Conservation (phyloP, 164 flowering plant species). For the Chloranthus sessilifolius region DNA sequence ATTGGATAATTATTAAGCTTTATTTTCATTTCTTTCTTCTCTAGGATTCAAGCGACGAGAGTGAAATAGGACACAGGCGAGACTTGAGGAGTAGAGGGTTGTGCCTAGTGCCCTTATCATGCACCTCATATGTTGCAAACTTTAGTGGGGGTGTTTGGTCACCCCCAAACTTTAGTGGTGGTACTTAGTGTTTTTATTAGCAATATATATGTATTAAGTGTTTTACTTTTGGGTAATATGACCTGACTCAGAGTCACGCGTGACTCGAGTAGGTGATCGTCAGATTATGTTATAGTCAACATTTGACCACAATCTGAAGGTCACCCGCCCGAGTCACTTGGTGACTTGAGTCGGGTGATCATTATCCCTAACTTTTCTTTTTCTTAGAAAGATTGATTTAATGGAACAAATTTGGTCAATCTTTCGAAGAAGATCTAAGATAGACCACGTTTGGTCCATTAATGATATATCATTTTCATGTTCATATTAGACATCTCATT, state of each 20-base stretch:
- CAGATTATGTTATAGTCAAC: not conserved
- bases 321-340: no score
- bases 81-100: constrained; percentile 81
- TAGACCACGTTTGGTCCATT: constrained; percentile 94
- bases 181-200: no score
- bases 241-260: not conserved
- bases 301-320: no score
- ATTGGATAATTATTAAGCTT: no score
- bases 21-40: no score
- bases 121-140: constrained; percentile 60
- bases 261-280: not conserved
- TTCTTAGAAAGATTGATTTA: constrained; percentile 1
- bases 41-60: constrained; percentile 16
- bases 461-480: constrained; percentile 7
- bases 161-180: constrained; percentile 35
- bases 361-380: no score
- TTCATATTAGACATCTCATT: constrained; percentile 1
- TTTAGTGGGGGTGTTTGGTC: constrained; percentile 52
- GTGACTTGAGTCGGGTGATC: no score
- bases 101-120: constrained; percentile 79
- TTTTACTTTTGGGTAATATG: not conserved
- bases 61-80: constrained; percentile 33
- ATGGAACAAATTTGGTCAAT: constrained; percentile 94
- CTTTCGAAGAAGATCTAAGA: constrained; percentile 30
- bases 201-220: not conserved